Conservation (phyloP, 2,329 filamentous ascomycete genomes). For the Fusarium caatingaense region DNA sequence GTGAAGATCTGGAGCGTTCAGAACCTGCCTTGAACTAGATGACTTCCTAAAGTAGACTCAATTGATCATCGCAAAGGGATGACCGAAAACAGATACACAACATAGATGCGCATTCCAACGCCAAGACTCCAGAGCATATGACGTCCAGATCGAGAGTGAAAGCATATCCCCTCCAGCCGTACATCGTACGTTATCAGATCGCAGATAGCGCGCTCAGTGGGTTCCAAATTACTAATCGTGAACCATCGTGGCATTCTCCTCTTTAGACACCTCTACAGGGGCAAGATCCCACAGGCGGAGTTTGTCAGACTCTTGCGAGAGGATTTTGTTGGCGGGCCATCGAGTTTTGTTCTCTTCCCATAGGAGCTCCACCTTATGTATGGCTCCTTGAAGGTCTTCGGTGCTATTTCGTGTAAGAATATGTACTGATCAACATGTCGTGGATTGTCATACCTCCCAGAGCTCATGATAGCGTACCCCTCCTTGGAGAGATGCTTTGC, state of each 20-base stretch:
- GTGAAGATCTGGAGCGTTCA: conserved; percentile 82
- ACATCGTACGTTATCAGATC: background rate
- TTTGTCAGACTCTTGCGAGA: conserved; percentile 24
- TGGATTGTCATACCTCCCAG: conserved; percentile 66
- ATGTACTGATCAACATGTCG: background rate
- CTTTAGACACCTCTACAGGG: conserved; percentile 49
- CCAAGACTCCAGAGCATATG: conserved; percentile 29
- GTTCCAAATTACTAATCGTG: conserved; percentile 51
- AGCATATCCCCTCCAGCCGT: background rate
- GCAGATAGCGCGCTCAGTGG: conserved; percentile 4
- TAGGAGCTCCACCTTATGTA: conserved; percentile 53
- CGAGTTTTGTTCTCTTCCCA: conserved; percentile 51
- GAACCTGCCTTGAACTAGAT: conserved; percentile 48
- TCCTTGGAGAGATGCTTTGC: conserved; percentile 79
- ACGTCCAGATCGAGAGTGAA: conserved; percentile 1
- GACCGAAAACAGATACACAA: conserved; percentile 13
- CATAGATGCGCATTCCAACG: conserved; percentile 26
- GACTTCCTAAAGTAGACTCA: conserved; percentile 17
- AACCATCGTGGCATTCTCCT: conserved; percentile 54
- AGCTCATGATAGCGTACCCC: conserved; percentile 80
- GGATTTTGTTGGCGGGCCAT: conserved; percentile 49
- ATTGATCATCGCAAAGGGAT: conserved; percentile 9
- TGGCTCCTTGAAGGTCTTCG: conserved; percentile 51
- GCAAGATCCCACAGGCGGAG: conserved; percentile 53
- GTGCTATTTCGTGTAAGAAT: conserved; percentile 34